phyloP scores from a whole-genome alignment of 2,329 filamentous ascomycete species.

The Blastomyces gilchristii region DNA sequence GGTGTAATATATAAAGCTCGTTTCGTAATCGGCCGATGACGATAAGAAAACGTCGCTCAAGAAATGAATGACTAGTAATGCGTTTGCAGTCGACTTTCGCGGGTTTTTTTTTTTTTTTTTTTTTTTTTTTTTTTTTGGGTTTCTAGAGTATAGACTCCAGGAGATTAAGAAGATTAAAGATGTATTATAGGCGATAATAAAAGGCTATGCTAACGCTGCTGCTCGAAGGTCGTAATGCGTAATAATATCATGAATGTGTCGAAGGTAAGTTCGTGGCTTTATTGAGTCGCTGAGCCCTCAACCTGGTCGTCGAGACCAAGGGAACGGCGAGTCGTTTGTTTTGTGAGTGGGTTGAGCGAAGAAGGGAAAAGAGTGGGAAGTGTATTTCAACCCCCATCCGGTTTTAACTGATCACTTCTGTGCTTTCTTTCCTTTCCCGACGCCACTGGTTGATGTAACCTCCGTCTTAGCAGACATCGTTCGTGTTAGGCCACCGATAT shows the following conservation, averaged over 20 bases:
- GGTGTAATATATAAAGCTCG: background rate
- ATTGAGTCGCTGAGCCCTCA: background rate
- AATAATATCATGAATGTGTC: conserved; percentile 10
- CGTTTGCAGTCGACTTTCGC: conserved; percentile 2
- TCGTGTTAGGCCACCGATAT: conserved; percentile 92
- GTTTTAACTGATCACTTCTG: conserved; percentile 25
- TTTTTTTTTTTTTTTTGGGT: background rate
- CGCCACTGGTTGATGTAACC: conserved; percentile 43
- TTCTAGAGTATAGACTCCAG: background rate
- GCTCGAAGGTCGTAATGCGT: conserved; percentile 13
- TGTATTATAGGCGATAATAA: conserved; percentile 11
- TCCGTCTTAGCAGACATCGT: conserved; percentile 48
- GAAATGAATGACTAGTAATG: conserved; percentile 8
- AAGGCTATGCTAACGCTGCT: conserved; percentile 10
- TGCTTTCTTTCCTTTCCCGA: conserved; percentile 34
- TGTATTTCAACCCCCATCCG: conserved; percentile 1
- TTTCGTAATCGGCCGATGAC: background rate
- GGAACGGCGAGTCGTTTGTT: conserved; percentile 1
- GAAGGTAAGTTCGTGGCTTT: conserved; percentile 10
- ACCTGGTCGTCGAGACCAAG: conserved; percentile 1
- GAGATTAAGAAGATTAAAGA: conserved; percentile 12
- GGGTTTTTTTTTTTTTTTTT: background rate
- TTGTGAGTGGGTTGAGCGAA: background rate
- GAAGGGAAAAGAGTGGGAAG: background rate
- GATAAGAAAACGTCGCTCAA: conserved; percentile 6